Percentiles rank a stretch among this genome's conserved stretches.
Evolutionary conservation across 2,329 filamentous ascomycete species (phyloP).

Genomic region (Metarhizium robertsii): DNA sequence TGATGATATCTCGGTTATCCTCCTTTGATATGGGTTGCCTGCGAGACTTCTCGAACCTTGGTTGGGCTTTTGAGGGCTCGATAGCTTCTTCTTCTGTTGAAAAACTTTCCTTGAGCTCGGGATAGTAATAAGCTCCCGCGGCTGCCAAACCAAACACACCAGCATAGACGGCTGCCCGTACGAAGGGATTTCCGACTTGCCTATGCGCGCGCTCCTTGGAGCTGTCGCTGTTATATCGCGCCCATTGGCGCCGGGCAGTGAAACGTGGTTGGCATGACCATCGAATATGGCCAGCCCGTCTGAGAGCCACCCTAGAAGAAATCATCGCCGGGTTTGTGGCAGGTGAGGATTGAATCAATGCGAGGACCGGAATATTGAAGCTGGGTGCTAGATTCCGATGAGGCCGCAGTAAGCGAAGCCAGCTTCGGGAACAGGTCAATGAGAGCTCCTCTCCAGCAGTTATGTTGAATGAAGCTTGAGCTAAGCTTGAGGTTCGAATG

Average conservation of each 20-base stretch:
- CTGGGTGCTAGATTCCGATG: neutral
- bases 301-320: slow-evolving; percentile 18
- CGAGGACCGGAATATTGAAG: slow-evolving; percentile 2
- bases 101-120: slow-evolving; percentile 19
- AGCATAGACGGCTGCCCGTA: slow-evolving; percentile 12
- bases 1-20: slow-evolving; percentile 66
- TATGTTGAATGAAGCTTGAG: neutral
- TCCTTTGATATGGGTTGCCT: slow-evolving; percentile 52
- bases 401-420: neutral
- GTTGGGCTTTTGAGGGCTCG: slow-evolving; percentile 32
- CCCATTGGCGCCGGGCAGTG: slow-evolving; percentile 19
- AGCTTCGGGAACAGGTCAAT: neutral
- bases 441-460: neutral
- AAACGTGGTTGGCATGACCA: slow-evolving; percentile 13
- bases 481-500: too few species aligned
- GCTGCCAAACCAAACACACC: slow-evolving; percentile 29
- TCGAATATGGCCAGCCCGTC: slow-evolving; percentile 16
- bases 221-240: slow-evolving; percentile 17
- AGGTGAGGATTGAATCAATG: neutral
- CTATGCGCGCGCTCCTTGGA: slow-evolving; percentile 11
- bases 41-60: slow-evolving; percentile 61
- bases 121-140: slow-evolving; percentile 29
- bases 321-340: slow-evolving; percentile 17
- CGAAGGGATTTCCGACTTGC: slow-evolving; percentile 16
- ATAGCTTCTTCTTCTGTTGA: slow-evolving; percentile 9